Evolutionary conservation across 768 basidiomycete genomes (phyloP).

Genomic region (Macrocybe gigantea): DNA sequence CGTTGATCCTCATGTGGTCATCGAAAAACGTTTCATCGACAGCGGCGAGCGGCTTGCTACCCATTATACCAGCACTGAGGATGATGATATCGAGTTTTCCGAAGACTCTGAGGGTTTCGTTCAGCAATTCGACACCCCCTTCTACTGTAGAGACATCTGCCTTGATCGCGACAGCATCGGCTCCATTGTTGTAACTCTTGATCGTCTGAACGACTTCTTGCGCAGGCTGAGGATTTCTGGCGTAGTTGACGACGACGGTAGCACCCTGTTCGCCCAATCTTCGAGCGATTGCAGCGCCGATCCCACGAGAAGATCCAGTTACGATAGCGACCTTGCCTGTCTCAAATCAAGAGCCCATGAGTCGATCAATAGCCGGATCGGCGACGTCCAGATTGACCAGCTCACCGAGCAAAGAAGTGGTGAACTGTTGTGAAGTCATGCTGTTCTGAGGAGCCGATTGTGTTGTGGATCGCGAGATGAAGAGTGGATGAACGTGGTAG

Average conservation of each 20-base stretch:
- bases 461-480: too few species aligned
- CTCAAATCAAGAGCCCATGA: too few species aligned
- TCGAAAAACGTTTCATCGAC: conserved; percentile 50
- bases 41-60: conserved; percentile 39
- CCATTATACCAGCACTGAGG: conserved; percentile 55
- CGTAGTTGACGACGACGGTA: conserved; percentile 53
- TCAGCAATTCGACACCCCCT: conserved; percentile 41
- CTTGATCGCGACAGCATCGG: conserved; percentile 42
- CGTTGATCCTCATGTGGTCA: conserved; percentile 45
- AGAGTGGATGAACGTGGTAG: too few species aligned
- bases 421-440: too few species aligned
- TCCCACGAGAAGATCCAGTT: conserved; percentile 56
- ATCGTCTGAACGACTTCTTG: conserved; percentile 42
- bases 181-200: conserved; percentile 35
- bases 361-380: too few species aligned
- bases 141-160: conserved; percentile 44
- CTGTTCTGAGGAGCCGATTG: too few species aligned
- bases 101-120: conserved; percentile 41
- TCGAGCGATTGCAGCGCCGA: conserved; percentile 50
- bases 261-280: conserved; percentile 53
- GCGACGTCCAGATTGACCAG: too few species aligned
- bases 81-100: conserved; percentile 55
- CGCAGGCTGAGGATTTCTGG: conserved; percentile 33
- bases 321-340: conserved; percentile 51
- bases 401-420: too few species aligned